These are phyloP conservation scores for Pilaira anomala DNA, from an alignment of 192 early-diverging fungal genomes.

Conservation along the genomic window DNA sequence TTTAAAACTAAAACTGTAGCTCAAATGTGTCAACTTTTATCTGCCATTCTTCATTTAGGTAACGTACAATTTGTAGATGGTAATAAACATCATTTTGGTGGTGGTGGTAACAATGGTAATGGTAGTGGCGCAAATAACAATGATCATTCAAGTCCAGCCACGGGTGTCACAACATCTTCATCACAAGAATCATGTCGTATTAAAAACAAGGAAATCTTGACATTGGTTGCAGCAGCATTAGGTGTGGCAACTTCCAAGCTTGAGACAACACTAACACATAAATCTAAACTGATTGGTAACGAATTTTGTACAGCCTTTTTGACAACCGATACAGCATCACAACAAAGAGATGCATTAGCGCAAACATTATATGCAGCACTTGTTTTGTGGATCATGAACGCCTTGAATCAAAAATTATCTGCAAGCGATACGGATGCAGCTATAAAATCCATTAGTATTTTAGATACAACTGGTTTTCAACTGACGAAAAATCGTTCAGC, in stretches of 20 bases:
- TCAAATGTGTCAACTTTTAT: conserved; percentile 79
- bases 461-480: conserved; percentile 62
- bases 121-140: background rate
- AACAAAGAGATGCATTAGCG: conserved; percentile 71
- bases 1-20: conserved; percentile 65
- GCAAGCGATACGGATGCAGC: conserved; percentile 38
- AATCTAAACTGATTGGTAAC: conserved; percentile 64
- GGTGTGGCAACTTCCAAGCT: conserved; percentile 62
- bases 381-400: conserved; percentile 72
- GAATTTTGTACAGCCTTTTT: conserved; percentile 77
- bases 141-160: background rate
- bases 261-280: conserved; percentile 63
- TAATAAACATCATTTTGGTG: conserved; percentile 36
- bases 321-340: conserved; percentile 58
- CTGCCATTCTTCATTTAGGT: conserved; percentile 89
- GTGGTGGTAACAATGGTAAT: background rate
- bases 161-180: conserved; percentile 3
- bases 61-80: conserved; percentile 79
- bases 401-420: conserved; percentile 67
- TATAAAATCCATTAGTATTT: conserved; percentile 61
- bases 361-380: conserved; percentile 68
- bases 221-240: conserved; percentile 61
- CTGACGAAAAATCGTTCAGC: conserved; percentile 1
- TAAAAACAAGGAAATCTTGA: conserved; percentile 63
- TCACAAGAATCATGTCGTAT: conserved; percentile 61